Evolutionary conservation across 2,329 filamentous ascomycete genomes (phyloP), one percentile per base, ranked within the genome.

Genomic region (Coniochaeta sp.): DNA sequence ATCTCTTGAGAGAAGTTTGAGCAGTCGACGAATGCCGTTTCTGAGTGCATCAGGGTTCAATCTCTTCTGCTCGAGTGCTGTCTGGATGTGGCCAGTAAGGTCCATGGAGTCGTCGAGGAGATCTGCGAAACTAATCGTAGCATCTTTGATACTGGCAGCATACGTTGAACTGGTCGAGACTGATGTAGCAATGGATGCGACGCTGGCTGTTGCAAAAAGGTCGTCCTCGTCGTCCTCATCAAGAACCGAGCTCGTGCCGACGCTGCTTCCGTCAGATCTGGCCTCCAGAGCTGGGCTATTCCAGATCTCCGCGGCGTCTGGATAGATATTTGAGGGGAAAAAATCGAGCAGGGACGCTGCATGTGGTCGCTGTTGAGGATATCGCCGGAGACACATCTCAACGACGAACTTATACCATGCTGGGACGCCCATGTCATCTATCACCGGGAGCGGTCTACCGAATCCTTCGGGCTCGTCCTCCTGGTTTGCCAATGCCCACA

Each of bases 401-500:
- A 38, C 34, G 16, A 38, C 16, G 10, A 3, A 4, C 34, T 38
- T 38, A 38, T 38, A 38, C 34, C 34, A 38, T 12, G 34, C 14
- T 38, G 34, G 34, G 34, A 38, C 34, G 12, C 10, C 34, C 34
- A 38, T 12, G 7, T 38, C 34, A 6, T 32, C 9, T 32, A 14
- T 38, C 34, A 38, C 14, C 12, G 76, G 77, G 62, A 96, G 75
- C 0, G 93, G 93, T 22, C 90, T 84, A 47, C 82, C 83, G 62
- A 89, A 87, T 22, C 84, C 81, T 71, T 98, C 95, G 1, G 95
- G 95, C 68, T 98, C 93, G 68, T 98, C 93, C 60, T 93, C 85
- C 65, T 93, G 85, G 69, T 89, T 89, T 1, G 91, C 93, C 52
- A 99, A 77, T 24, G 91, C 92, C 91, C 93, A 99, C 2, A 99